Percentiles rank a stretch among this genome's conserved stretches.
These are phyloP conservation scores for Cladophialophora immunda DNA, from an alignment of 2,329 filamentous ascomycete genomes.

Conservation along the genomic window DNA sequence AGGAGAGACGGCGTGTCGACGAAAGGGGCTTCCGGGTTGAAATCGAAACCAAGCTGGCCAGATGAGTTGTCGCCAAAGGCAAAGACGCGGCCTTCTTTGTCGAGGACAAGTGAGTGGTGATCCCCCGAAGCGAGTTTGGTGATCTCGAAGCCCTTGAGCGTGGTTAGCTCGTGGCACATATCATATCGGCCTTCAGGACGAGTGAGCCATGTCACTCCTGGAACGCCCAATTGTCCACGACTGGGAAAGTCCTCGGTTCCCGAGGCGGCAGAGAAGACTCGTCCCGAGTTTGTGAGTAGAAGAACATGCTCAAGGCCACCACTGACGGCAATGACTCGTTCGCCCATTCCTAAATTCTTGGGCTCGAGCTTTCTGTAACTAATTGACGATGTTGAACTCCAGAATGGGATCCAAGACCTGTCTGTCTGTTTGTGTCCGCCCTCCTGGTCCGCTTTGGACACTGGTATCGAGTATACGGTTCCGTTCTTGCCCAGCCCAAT, in stretches of 20 bases:
- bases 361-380: slow-evolving; percentile 79
- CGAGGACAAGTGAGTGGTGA: slow-evolving; percentile 81
- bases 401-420: slow-evolving; percentile 77
- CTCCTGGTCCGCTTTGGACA: slow-evolving; percentile 75
- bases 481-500: slow-evolving; percentile 79
- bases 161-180: slow-evolving; percentile 78
- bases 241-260: slow-evolving; percentile 80
- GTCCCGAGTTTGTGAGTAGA: slow-evolving; percentile 82
- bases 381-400: slow-evolving; percentile 66
- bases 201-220: slow-evolving; percentile 80
- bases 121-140: slow-evolving; percentile 82
- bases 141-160: slow-evolving; percentile 75
- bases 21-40: slow-evolving; percentile 66
- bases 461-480: slow-evolving; percentile 83
- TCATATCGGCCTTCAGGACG: slow-evolving; percentile 82
- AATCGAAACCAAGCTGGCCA: slow-evolving; percentile 89
- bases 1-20: slow-evolving; percentile 76
- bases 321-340: slow-evolving; percentile 77
- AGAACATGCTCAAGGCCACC: slow-evolving; percentile 87
- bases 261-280: slow-evolving; percentile 87
- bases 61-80: slow-evolving; percentile 89
- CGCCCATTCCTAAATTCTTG: slow-evolving; percentile 68
- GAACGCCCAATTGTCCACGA: slow-evolving; percentile 85
- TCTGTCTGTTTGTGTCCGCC: slow-evolving; percentile 71
- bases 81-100: slow-evolving; percentile 79